Evolutionary conservation across 1,284 basidiomycete species (phyloP), one percentile per base, ranked within the genome.

Genomic region (Ceratobasidium sp.): DNA sequence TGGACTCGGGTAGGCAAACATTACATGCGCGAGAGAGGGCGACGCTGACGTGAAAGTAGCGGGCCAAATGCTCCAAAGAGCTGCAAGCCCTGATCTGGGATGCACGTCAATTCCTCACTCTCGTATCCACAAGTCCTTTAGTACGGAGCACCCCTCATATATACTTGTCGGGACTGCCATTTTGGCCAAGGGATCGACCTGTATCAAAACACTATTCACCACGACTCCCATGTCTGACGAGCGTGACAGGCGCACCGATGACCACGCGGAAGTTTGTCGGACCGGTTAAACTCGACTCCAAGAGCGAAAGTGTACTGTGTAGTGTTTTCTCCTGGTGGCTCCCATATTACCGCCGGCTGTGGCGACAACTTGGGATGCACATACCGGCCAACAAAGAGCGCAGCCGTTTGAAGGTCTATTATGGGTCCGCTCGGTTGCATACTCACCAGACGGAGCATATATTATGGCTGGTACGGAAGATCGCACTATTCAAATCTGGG

Each of bases 161-260:
- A 19, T 77, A 77, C 62, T 48, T 77, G 2, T 77, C 76, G 9
- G 64, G 63, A 11, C 22, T 77, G 46, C 48, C 76, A 14, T 77
- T 77, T 58, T 43, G 61, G 22, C 77, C 76, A 16, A 39, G 58
- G 29, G 9, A 41, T n/a, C 41, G 29, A 29, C n/a, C 31, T 11
- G 49, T 56, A 3, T n/a, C 51, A 24, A 48, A 43, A 24, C 49
- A 43, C n/a, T 51, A 58, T 37, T 16, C 41, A 4, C 63, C 16
- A 4, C 29, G 54, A 13, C 39, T 43, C 9, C 16, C 24, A 19
- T 46, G 31, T n/a, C 11, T 68, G 13, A 24, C 37, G 8, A 19
- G 14, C 1, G 29, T 27, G 3, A 24, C 31, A 2, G 51, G 49
- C 6, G 41, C 51, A 14, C 37, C 51, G n/a, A 48, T 37, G 9